Evolutionary conservation across 1,139 yeast genomes (phyloP), one percentile per base, ranked within the genome.

Genomic region (Geotrichum macrosporum): DNA sequence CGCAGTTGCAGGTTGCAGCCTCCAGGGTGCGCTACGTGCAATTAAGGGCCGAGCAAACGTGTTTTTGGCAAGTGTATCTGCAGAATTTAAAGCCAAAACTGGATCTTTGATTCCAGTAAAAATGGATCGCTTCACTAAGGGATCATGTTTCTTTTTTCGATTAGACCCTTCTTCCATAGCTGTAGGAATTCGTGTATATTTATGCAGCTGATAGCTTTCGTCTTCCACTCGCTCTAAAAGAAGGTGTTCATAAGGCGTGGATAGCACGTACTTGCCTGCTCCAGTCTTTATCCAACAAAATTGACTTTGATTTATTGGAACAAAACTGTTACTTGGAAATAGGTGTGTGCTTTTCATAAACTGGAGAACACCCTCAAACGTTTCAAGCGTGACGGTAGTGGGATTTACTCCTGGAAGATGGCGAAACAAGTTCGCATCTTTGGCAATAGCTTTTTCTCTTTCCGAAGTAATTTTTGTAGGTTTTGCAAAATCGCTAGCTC

Each of bases 1-100:
- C 8, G 29, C 22, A 6, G 56, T 53, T 4, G 54, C 54, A 5
- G 52, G 51, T 9, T 51, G 47, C n/a, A 35, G 24, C 30, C 64
- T 45, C 64, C 64, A 61, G 2, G 51, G 36, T 3, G 59, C 55
- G 19, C 52, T 44, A 10, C 53, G 49, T 21, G 51, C 44, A 20
- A 58, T 41, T 12, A 54, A 35, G 9, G 36, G 43, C 6, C 48
- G 41, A 1, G 55, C 51, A 18, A 42, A 54, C 13, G 41, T 33
- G 15, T 46, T 46, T 8, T 39, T 35, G 3, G 57, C 59, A 38
- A 42, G 49, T 1, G 51, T 47, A 31, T 59, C 63, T 12, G 59
- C 60, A 5, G 58, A 57, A 26, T 52, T 46, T 13, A 59, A 37
- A 26, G 62, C 62, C 4, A 50, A 43, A 20, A 45, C 50, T 16